Evolutionary conservation across 495 filamentous ascomycete genomes (phyloP).

Genomic region (Lasiosphaeria ovina): DNA sequence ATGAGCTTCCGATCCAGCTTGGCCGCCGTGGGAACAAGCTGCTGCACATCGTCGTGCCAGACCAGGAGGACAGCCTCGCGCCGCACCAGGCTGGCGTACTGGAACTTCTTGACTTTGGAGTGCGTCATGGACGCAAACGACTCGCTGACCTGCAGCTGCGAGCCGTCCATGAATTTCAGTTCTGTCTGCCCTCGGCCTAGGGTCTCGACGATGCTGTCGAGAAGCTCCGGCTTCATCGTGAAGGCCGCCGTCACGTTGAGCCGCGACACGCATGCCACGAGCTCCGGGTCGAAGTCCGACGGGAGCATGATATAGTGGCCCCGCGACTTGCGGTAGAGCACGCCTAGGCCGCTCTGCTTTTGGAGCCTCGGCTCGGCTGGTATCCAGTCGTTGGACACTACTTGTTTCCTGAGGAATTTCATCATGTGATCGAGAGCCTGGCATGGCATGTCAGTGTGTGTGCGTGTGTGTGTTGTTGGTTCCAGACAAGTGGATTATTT

Average conservation of each 20-base stretch:
- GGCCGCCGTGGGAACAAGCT: slow-evolving; percentile 59
- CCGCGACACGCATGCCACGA: slow-evolving; percentile 50
- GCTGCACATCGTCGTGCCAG: slow-evolving; percentile 68
- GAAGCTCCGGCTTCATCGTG: slow-evolving; percentile 10
- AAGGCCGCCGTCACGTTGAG: slow-evolving; percentile 59
- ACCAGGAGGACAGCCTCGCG: slow-evolving; percentile 62
- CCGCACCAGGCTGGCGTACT: slow-evolving; percentile 68
- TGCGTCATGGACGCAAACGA: slow-evolving; percentile 55
- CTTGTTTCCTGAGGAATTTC: slow-evolving; percentile 70
- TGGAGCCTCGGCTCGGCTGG: slow-evolving; percentile 41
- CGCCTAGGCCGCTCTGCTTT: slow-evolving; percentile 56
- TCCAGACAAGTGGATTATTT: no score
- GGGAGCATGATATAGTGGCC: slow-evolving; percentile 64
- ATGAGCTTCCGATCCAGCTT: slow-evolving; percentile 64
- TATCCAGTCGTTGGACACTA: slow-evolving; percentile 64
- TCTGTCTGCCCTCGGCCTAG: slow-evolving; percentile 57
- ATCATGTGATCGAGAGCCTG: slow-evolving; percentile 62
- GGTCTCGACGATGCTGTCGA: slow-evolving; percentile 7
- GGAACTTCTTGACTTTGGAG: slow-evolving; percentile 59
- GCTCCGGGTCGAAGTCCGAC: slow-evolving; percentile 49
- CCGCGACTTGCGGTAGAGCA: slow-evolving; percentile 59
- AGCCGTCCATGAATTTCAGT: slow-evolving; percentile 64
- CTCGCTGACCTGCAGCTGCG: slow-evolving; percentile 66
- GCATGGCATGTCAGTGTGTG: slow-evolving; percentile 38
- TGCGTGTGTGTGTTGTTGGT: neutral